Evolutionary conservation across 73 alveolate genomes (phyloP).

Genomic region (Stentor coeruleus): DNA sequence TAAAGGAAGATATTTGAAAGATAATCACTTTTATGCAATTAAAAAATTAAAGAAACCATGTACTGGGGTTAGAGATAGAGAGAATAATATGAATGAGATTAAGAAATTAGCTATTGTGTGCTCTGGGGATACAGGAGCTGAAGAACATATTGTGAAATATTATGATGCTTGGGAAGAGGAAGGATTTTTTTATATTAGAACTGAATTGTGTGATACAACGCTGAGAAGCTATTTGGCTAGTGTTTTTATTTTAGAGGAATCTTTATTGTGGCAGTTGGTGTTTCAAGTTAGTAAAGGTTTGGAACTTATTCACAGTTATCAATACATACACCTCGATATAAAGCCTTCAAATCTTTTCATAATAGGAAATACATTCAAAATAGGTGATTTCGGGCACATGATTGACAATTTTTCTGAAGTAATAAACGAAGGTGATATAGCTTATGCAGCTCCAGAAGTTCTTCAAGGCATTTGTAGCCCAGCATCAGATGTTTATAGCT

Average conservation of each 20-base stretch:
- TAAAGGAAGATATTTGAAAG: not conserved
- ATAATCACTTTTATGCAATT: not conserved
- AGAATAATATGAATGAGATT: not conserved
- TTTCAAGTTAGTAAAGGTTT: not conserved
- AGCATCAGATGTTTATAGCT: conserved; percentile 20
- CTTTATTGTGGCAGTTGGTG: not conserved
- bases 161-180: conserved; percentile 25
- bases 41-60: not conserved
- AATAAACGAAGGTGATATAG: conserved; percentile 13
- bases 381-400: conserved; percentile 24
- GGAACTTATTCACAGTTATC: not conserved
- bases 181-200: not conserved
- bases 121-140: not conserved
- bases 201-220: conserved; percentile 12
- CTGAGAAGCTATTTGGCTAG: not conserved
- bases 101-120: conserved; percentile 4
- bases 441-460: conserved; percentile 24
- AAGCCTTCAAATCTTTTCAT: conserved; percentile 19
- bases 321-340: conserved; percentile 9
- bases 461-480: not conserved
- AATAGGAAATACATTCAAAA: not conserved
- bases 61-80: conserved; percentile 18
- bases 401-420: not conserved
- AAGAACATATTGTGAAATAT: conserved; percentile 2
- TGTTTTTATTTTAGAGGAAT: not conserved